Evolutionary conservation across 129 eudicot genomes (phyloP).

Genomic region (Escallonia rubra): DNA sequence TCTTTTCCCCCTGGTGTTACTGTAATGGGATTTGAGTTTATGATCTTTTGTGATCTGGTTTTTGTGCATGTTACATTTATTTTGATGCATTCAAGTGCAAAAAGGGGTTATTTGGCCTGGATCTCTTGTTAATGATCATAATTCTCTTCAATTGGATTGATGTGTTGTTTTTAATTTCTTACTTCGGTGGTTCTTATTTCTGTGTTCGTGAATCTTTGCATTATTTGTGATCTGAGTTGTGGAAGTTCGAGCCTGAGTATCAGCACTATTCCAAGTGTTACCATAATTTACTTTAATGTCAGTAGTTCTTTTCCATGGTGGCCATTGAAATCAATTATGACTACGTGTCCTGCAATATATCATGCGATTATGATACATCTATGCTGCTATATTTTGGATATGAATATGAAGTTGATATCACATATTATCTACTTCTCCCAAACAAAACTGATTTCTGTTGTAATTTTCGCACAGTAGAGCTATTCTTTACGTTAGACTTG

Average conservation of each 20-base stretch:
- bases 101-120: conserved; percentile 17
- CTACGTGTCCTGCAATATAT: too few relatives aligned
- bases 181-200: conserved; percentile 12
- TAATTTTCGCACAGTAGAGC: conserved; percentile 11
- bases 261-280: conserved; percentile 8
- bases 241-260: neutral
- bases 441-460: conserved; percentile 3
- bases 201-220: conserved; percentile 6
- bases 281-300: conserved; percentile 5
- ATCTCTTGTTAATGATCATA: conserved; percentile 16
- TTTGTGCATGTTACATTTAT: conserved; percentile 22
- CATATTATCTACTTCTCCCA: conserved; percentile 7
- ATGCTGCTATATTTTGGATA: neutral
- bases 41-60: conserved; percentile 26
- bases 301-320: neutral
- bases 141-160: conserved; percentile 4
- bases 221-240: conserved; percentile 18
- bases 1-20: neutral
- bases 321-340: neutral
- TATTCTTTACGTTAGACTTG: conserved; percentile 4
- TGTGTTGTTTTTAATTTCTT: neutral
- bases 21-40: conserved; percentile 8
- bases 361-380: too few relatives aligned
- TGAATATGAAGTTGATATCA: conserved; percentile 16
- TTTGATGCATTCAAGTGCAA: conserved; percentile 18